Conservation (phyloP, 208 protist genomes). For the Acanthamoeba rhysodes region DNA sequence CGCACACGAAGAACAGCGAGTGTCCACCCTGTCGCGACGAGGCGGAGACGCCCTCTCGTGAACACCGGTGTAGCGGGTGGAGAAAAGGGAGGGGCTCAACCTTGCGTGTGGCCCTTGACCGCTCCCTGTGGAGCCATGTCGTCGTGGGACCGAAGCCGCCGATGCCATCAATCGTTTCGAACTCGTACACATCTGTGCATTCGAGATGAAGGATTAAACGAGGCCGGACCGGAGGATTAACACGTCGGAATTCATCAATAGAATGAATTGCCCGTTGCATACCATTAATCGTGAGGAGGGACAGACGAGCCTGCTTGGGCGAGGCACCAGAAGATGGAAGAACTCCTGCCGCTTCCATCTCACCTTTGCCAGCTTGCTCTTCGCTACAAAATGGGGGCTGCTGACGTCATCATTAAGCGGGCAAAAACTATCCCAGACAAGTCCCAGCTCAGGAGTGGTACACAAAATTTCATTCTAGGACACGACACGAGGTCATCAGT, state of each 20-base stretch:
- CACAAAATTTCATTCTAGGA: no score
- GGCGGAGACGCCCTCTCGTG: no score
- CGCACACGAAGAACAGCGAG: conserved; percentile 67
- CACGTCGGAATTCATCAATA: not conserved
- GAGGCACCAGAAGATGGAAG: not conserved
- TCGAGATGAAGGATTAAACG: not conserved
- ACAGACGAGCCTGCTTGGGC: not conserved
- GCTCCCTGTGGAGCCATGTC: conserved; percentile 30
- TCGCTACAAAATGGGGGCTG: no score
- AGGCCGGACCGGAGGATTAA: not conserved
- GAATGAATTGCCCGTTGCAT: not conserved
- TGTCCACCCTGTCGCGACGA: conserved; percentile 1
- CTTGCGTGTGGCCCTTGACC: not conserved
- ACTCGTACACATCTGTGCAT: conserved; percentile 58
- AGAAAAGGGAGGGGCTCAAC: not conserved
- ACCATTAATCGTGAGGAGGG: conserved; percentile 18
- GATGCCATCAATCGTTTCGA: conserved; percentile 2
- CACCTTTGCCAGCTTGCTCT: no score
- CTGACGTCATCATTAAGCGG: not conserved
- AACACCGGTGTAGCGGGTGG: not conserved
- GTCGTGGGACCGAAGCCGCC: conserved; percentile 22
- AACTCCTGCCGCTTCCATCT: not conserved
- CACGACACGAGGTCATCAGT: conserved; percentile 13
- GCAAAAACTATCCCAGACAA: no score
- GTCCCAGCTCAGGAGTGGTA: no score